A percentile compares a stretch with the other conserved stretches of the same genome.
Evolutionary conservation across 202 grass and related monocot genomes (phyloP).

Genomic region (Schoenoplectus triqueter): DNA sequence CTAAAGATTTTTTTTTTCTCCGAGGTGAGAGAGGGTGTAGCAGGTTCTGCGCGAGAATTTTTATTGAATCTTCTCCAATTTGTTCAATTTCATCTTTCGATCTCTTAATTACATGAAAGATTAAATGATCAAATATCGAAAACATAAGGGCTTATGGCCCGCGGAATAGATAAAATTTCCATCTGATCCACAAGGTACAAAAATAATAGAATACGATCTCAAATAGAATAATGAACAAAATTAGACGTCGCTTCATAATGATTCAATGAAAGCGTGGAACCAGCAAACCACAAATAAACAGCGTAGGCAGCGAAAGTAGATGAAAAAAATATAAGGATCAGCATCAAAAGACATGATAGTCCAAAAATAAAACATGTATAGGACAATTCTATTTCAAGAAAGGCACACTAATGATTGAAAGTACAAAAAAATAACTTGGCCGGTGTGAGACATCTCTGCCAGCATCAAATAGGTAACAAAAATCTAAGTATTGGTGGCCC

Average conservation of each 20-base stretch:
- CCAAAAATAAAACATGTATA: slow-evolving; percentile 11
- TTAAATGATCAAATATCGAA: too few species aligned
- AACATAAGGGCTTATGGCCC: too few species aligned
- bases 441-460: neutral
- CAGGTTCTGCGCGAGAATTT: too few species aligned
- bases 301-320: neutral
- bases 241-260: neutral
- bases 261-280: neutral
- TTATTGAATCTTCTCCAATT: too few species aligned
- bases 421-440: slow-evolving; percentile 20
- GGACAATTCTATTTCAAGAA: slow-evolving; percentile 12
- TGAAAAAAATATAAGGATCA: neutral
- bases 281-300: neutral
- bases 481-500: slow-evolving; percentile 76
- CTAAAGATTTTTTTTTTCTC: too few species aligned
- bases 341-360: neutral
- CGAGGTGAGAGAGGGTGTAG: too few species aligned
- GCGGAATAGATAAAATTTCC: too few species aligned
- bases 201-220: too few species aligned
- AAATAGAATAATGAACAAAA: neutral
- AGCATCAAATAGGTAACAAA: neutral
- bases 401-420: neutral
- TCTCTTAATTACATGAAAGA: too few species aligned
- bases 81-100: too few species aligned
- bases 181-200: too few species aligned